Base-by-base conservation (phyloP, 495 filamentous ascomycete species). In the Geoglossum glabrum region DNA sequence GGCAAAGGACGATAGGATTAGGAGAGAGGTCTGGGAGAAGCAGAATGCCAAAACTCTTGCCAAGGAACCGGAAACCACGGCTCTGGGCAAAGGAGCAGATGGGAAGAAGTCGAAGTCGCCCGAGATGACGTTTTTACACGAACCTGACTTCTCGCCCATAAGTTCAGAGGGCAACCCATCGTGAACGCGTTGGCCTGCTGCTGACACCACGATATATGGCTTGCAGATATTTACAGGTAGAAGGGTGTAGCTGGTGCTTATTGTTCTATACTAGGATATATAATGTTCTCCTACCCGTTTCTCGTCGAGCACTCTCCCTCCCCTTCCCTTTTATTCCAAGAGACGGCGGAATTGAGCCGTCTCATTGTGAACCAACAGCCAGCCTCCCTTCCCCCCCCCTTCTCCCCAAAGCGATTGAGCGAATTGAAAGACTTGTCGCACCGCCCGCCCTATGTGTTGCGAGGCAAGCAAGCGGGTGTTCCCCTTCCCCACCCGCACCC, bases 1-100 rank as follows among this genome's bases (percentile, higher is more conserved):
- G 63, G 79, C 79, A 23, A 93, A 89, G 68, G 92, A 98, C 64
- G 93, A 97, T 58, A 77, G 81, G 65, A 86, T 87, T 52, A 74
- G 90, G 58, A 81, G 79, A 64, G 90, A 95, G 65, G 83, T 90
- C 10, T 94, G 84, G 83, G 86, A 89, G 62, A 70, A 78, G 54
- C 76, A 83, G 70, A 76, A 78, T 60, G 75, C 51, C 45, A 58
- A 19, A 15, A 19, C 21, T 13, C 23, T 4, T 11, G 9, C 49
- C 8, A 52, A 31, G 19, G 49, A 52, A 6, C 1, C 10, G 49
- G 49, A 15, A 31, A 21, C 5, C 49, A 13, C 25, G 4, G 30
- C 3, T 7, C 28, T 26, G 11, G 17, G 1, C 25, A 27, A 15
- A 52, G 25, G 1, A 30, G 19, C 49, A n/a, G n/a, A n/a, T n/a